These are phyloP conservation scores for Terfezia claveryi DNA, from an alignment of 495 filamentous ascomycete species.

Conservation along the genomic window DNA sequence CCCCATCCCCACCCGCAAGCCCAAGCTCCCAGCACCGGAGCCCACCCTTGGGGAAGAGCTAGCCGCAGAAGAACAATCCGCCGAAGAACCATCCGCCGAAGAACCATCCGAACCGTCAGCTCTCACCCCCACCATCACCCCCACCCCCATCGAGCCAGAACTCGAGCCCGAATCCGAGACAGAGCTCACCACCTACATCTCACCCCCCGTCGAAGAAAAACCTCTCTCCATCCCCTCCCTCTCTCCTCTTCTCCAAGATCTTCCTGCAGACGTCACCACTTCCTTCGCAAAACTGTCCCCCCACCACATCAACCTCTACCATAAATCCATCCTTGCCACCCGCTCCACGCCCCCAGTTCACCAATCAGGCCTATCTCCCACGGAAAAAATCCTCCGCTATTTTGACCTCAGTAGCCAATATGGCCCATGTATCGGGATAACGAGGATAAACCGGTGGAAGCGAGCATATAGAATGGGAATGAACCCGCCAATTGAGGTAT, in stretches of 20 bases:
- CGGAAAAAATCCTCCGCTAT: conserved; percentile 70
- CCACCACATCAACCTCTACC: neutral
- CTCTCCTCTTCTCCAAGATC: neutral
- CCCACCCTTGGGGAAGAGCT: neutral
- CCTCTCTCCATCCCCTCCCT: neutral
- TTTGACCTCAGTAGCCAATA: conserved; percentile 78
- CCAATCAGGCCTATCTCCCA: conserved; percentile 41
- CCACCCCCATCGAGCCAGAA: neutral
- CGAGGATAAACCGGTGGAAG: conserved; percentile 65
- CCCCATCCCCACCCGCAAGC: neutral
- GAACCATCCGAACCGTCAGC: too few relatives aligned
- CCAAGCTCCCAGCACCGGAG: neutral
- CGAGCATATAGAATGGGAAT: conserved; percentile 58
- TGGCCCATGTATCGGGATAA: conserved; percentile 77
- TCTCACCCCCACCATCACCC: too few relatives aligned
- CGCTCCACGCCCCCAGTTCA: conserved; percentile 30
- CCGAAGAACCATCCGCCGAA: neutral
- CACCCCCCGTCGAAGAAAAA: neutral
- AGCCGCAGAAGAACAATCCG: neutral
- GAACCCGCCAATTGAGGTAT: conserved; percentile 75
- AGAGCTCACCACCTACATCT: neutral
- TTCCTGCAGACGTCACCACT: neutral
- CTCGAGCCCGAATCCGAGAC: neutral
- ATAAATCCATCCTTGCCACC: neutral
- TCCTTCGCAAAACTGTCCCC: neutral